Base-by-base conservation (phyloP, 2,329 filamentous ascomycete genomes). In the Aspergillus unguis region DNA sequence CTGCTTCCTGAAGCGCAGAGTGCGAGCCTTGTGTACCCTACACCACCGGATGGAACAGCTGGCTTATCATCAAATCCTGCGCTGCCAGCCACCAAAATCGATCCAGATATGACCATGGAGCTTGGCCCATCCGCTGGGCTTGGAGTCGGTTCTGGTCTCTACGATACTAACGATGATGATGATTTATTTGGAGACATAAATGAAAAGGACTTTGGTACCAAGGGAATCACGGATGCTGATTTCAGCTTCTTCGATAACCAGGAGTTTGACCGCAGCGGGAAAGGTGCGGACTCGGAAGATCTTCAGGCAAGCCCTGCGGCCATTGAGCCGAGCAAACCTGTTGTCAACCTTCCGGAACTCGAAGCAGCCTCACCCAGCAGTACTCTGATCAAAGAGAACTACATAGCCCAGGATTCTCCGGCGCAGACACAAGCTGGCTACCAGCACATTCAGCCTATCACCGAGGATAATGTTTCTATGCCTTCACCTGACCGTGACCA, bases 201-300 rank as follows among this genome's bases (percentile, higher is more conserved):
- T 44, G 78, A 77, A 44, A 77, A 75, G 45, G 74, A 75, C 43
- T 82, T 81, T 62, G 78, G 72, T 25, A 69, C 73, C n/a, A 78
- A 78, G 59, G 77, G 75, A n/a, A 76, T 84, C 25, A 82, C 78
- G 2, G 83, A 85, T 60, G 82, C 78, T 3, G 83, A 86, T 60
- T 86, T 85, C 65, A 83, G 78, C 62, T 86, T 85, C 64, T 86
- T 86, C 59, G 83, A 86, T 62, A 78, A 80, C 31, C 78, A 78
- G 43, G 73, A 67, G 38, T 69, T 70, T 44, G 65, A 64, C 7
- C 54, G 54, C 6, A 60, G 65, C 48, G 60, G 53, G 41, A 53
- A 53, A 41, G 58, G 52, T 25, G 48, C 55, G 23, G 40, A 48
- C n/a, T 23, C 46, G 7, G 55, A 57, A n/a, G 51, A 59, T 43